These are phyloP conservation scores for Gaultheria prostrata DNA, from an alignment of 148 eudicot genomes.

Conservation along the genomic window DNA sequence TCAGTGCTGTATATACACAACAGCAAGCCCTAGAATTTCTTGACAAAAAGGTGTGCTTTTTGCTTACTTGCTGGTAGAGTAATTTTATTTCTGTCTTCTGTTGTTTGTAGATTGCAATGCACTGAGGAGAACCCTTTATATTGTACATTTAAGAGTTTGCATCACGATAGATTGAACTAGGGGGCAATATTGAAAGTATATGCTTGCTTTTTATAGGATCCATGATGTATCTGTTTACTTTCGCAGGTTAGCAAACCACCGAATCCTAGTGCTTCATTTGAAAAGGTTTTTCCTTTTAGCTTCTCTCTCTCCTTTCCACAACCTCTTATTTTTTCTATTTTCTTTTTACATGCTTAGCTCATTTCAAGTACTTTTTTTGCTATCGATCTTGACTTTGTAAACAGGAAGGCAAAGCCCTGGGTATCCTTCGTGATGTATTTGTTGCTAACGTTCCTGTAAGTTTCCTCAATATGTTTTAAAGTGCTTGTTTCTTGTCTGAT, in stretches of 20 bases:
- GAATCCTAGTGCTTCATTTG: conserved; percentile 25
- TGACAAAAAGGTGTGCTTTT: conserved; percentile 49
- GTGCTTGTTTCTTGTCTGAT: not conserved
- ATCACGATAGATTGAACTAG: not conserved
- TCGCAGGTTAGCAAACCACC: conserved; percentile 51
- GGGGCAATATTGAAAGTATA: not conserved
- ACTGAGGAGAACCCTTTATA: not conserved
- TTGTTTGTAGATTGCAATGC: not conserved
- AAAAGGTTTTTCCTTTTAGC: conserved; percentile 37
- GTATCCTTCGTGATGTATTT: conserved; percentile 66
- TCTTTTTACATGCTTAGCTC: conserved; percentile 7
- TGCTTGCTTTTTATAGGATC: not conserved
- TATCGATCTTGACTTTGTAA: not conserved
- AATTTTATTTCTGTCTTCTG: not conserved
- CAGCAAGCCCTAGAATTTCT: conserved; percentile 75
- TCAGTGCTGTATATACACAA: conserved; percentile 49
- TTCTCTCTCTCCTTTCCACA: not conserved
- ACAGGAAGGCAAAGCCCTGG: conserved; percentile 64
- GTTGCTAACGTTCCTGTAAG: conserved; percentile 87
- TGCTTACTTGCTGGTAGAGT: not conserved
- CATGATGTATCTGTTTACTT: conserved; percentile 11
- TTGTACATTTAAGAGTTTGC: not conserved
- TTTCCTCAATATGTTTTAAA: conserved; percentile 3
- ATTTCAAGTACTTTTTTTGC: not conserved
- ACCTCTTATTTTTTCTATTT: not conserved